Percentiles rank a stretch among this genome's conserved stretches.
Evolutionary conservation across 2,329 filamentous ascomycete species (phyloP).

Genomic region (Apiospora marii): DNA sequence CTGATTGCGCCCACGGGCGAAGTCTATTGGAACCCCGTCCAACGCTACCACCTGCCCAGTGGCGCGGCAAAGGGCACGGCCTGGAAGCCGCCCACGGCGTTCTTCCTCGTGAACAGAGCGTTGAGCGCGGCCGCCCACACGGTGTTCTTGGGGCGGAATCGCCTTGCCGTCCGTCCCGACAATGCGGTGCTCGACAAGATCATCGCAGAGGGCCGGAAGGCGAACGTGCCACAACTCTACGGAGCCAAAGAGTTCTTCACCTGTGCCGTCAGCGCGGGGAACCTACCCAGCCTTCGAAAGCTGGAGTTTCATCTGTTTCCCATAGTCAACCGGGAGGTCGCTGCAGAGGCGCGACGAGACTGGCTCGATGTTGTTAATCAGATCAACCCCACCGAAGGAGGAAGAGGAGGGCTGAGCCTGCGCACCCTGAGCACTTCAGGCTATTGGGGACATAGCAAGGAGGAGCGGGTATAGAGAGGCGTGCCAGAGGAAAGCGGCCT

Average conservation of each 20-base stretch:
- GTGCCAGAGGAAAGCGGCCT: background rate
- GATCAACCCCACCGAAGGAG: background rate
- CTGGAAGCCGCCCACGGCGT: background rate
- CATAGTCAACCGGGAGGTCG: background rate
- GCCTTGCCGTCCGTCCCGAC: background rate
- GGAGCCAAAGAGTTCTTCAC: background rate
- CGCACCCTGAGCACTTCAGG: background rate
- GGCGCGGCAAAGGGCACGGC: background rate
- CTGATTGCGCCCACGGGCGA: background rate
- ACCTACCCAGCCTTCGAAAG: background rate
- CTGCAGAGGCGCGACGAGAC: background rate
- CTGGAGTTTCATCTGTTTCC: background rate
- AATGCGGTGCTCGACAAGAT: background rate
- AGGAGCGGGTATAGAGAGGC: background rate
- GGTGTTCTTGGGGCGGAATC: background rate
- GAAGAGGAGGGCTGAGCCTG: background rate
- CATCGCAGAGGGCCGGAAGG: background rate
- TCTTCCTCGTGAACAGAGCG: background rate
- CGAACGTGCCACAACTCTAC: background rate
- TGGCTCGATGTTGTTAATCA: background rate
- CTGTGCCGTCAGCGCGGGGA: background rate
- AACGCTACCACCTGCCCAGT: background rate
- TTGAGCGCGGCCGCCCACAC: background rate
- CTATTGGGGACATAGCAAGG: background rate
- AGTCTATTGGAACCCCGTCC: background rate